Percentiles rank a stretch among this genome's conserved stretches.
Evolutionary conservation across 1,284 basidiomycete genomes (phyloP).

Genomic region (Serendipita sp.): DNA sequence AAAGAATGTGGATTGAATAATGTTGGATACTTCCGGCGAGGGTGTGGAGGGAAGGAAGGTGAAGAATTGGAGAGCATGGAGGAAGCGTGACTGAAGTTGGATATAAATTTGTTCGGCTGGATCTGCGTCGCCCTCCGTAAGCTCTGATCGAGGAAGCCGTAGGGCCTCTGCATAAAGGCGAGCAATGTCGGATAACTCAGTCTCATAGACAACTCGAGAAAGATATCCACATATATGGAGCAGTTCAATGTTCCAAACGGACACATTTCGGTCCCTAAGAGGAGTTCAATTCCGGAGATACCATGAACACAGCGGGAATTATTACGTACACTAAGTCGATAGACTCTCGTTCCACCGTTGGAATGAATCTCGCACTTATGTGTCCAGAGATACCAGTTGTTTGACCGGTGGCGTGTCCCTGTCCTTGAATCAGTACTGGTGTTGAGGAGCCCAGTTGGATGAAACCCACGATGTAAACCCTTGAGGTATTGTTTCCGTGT

Average conservation of each 20-base stretch:
- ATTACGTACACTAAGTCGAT: slow-evolving; percentile 68
- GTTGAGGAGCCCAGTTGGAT: slow-evolving; percentile 9
- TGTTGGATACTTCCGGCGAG: slow-evolving; percentile 65
- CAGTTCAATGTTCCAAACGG: slow-evolving; percentile 78
- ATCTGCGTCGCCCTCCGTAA: slow-evolving; percentile 23
- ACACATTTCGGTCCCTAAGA: slow-evolving; percentile 49
- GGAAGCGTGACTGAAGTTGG: slow-evolving; percentile 46
- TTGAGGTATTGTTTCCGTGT: slow-evolving; percentile 58
- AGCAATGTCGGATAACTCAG: slow-evolving; percentile 55
- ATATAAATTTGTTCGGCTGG: slow-evolving; percentile 20
- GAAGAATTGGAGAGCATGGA: slow-evolving; percentile 84
- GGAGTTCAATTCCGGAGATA: neutral
- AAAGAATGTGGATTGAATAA: slow-evolving; percentile 77
- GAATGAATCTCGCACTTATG: slow-evolving; percentile 85
- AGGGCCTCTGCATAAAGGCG: slow-evolving; percentile 40
- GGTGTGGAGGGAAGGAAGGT: slow-evolving; percentile 80
- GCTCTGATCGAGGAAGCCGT: slow-evolving; percentile 16
- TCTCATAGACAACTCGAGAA: slow-evolving; percentile 72
- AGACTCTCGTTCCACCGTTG: slow-evolving; percentile 92
- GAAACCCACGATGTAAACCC: slow-evolving; percentile 60
- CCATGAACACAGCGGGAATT: too few species aligned
- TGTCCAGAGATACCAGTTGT: slow-evolving; percentile 90
- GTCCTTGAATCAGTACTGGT: neutral
- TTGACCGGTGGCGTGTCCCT: slow-evolving; percentile 77
- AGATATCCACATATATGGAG: slow-evolving; percentile 75